These are phyloP conservation scores for Vitis rupestris DNA, from an alignment of 164 flowering plant genomes.

Conservation along the genomic window DNA sequence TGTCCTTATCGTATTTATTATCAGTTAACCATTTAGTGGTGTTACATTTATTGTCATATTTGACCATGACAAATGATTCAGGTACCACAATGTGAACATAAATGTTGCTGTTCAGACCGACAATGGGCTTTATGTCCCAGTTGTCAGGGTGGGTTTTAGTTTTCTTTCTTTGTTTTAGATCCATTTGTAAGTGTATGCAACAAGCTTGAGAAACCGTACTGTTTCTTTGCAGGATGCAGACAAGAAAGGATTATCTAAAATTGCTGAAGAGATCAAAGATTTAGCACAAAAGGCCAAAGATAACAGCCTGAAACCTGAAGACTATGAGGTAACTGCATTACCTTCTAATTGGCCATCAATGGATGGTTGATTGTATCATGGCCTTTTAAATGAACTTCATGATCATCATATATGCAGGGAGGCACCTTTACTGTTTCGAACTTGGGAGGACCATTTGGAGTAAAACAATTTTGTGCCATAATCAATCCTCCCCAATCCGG, in stretches of 20 bases:
- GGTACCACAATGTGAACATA: slow-evolving; percentile 79
- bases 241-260: slow-evolving; percentile 90
- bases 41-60: neutral
- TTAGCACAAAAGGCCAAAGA: slow-evolving; percentile 89
- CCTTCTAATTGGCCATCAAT: neutral
- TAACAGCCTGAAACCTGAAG: slow-evolving; percentile 86
- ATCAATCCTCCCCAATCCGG: slow-evolving; percentile 93
- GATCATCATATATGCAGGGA: slow-evolving; percentile 51
- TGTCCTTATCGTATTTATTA: too few species aligned
- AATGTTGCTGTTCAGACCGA: slow-evolving; percentile 97
- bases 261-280: slow-evolving; percentile 75
- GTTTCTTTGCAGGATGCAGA: slow-evolving; percentile 79
- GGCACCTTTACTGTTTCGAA: slow-evolving; percentile 95
- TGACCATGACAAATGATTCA: slow-evolving; percentile 20
- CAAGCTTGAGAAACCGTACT: neutral
- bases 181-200: too few species aligned
- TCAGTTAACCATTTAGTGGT: too few species aligned
- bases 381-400: neutral
- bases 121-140: slow-evolving; percentile 89
- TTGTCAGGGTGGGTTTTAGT: slow-evolving; percentile 54
- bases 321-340: slow-evolving; percentile 67
- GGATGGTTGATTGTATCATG: neutral
- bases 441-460: slow-evolving; percentile 92
- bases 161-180: neutral
- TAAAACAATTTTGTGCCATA: slow-evolving; percentile 92